Base-by-base conservation (phyloP, 306 rosid genomes). In the Oxytropis ochrocephala region DNA sequence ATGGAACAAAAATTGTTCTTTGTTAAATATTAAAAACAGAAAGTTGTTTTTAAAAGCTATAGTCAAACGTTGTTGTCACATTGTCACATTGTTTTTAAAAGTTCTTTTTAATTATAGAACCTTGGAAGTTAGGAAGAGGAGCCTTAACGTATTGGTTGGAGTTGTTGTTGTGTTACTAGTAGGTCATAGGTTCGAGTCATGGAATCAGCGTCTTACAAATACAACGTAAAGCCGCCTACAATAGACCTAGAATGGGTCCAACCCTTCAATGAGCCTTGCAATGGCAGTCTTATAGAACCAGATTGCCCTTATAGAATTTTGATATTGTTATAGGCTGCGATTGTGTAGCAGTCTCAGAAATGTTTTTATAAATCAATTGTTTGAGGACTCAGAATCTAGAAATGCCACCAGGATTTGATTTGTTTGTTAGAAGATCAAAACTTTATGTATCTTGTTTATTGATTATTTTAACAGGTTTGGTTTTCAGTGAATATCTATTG, bases 401-500 rank as follows among this genome's bases (percentile, higher is more conserved):
- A 73, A 73, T 62, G 74, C 44, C 16, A 12, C 59, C 53, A 12
- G 64, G 51, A 51, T 27, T 58, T 35, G 38, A 68, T 44, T 75
- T 71, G 19, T 71, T 29, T 67, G 41, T 54, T 4, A 18, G 44
- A 64, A 27, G 60, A 14, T 68, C 58, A 68, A 68, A 46, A 21
- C 63, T 48, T 49, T 54, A 24, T 27, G 39, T 24, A 9, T 58
- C 30, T 69, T 38, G 36, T 47, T 53, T 24, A 53, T 54, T 73
- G 52, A 72, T 79, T 79, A 30, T 48, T 80, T 79, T 27, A 52
- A 73, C 91, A 93, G 97, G 97, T 87, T 84, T 93, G 74, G 88
- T 93, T 68, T 93, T 93, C 75, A 88, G 98, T 33, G 98, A 93
- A 72, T 93, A 88, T 84, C 92, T 93, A 24, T 80, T 88, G 24